A percentile compares a stretch with the other conserved stretches of the same genome.
Evolutionary conservation across 495 filamentous ascomycete species (phyloP).

Genomic region (Lasiosphaeris hirsuta): DNA sequence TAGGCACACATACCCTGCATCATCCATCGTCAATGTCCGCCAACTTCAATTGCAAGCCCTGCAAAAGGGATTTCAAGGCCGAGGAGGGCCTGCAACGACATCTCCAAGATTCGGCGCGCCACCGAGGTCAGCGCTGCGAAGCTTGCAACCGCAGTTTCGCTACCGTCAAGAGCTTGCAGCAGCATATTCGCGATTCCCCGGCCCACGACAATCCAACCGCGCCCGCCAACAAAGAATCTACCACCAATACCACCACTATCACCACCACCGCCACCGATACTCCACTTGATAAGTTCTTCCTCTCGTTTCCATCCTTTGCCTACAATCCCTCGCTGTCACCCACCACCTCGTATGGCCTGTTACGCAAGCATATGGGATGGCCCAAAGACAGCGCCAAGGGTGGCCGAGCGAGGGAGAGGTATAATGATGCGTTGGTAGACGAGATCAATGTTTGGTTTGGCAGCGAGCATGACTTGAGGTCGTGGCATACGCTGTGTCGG

Average conservation of each 20-base stretch:
- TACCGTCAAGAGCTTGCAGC: neutral
- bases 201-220: neutral
- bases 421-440: conserved; percentile 1
- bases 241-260: too few relatives aligned
- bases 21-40: too few relatives aligned
- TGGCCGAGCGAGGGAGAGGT: neutral
- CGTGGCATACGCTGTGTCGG: conserved; percentile 7
- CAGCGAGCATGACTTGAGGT: neutral
- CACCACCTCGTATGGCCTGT: neutral
- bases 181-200: neutral
- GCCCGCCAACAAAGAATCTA: neutral
- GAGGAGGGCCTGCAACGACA: neutral
- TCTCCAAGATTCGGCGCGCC: neutral
- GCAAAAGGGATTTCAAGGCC: neutral
- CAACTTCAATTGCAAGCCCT: neutral
- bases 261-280: neutral
- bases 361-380: conserved; percentile 4
- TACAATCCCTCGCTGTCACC: neutral
- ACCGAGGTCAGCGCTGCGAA: neutral
- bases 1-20: too few relatives aligned
- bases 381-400: neutral
- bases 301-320: neutral
- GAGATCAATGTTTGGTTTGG: conserved; percentile 1
- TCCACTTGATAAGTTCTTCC: neutral
- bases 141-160: neutral